phyloP scores from a whole-genome alignment of 768 basidiomycete species.

The Lepiota brunneoincarnata region DNA sequence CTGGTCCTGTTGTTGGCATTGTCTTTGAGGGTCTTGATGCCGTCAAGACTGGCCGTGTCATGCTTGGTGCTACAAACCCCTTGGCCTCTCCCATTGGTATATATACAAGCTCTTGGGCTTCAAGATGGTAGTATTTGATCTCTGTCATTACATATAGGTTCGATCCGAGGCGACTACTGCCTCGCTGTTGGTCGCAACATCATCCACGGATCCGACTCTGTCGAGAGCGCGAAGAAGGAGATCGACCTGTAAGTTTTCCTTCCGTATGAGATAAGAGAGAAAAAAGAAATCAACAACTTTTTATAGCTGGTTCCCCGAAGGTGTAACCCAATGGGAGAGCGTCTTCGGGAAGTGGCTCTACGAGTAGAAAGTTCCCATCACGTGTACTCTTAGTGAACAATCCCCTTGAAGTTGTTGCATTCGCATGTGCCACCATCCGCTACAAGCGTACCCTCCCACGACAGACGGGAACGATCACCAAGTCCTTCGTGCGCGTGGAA shows the following conservation, averaged over 20 bases:
- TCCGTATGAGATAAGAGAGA: not conserved
- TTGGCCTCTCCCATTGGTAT: constrained; percentile 81
- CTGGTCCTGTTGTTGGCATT: constrained; percentile 94
- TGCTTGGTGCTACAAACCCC: constrained; percentile 98
- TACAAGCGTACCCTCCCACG: constrained; percentile 7
- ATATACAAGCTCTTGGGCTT: constrained; percentile 21
- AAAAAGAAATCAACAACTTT: constrained; percentile 12
- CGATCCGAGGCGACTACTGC: constrained; percentile 94
- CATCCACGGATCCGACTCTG: constrained; percentile 88
- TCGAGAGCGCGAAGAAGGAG: constrained; percentile 92
- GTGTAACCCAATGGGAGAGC: constrained; percentile 67
- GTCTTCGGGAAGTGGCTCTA: constrained; percentile 72
- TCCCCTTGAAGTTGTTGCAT: constrained; percentile 2
- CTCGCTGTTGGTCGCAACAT: constrained; percentile 95
- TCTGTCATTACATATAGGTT: constrained; percentile 45
- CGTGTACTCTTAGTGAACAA: constrained; percentile 12
- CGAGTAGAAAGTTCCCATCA: constrained; percentile 48
- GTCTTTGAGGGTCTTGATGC: constrained; percentile 94
- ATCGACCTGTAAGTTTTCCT: constrained; percentile 71
- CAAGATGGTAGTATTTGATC: not conserved
- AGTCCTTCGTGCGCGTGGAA: constrained; percentile 8
- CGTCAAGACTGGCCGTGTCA: constrained; percentile 92
- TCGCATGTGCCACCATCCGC: not conserved
- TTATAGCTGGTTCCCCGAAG: constrained; percentile 89
- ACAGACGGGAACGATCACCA: constrained; percentile 7